Evolutionary conservation across 2,329 filamentous ascomycete species (phyloP), one percentile per base, ranked within the genome.

Genomic region (Aspergillus ustus): DNA sequence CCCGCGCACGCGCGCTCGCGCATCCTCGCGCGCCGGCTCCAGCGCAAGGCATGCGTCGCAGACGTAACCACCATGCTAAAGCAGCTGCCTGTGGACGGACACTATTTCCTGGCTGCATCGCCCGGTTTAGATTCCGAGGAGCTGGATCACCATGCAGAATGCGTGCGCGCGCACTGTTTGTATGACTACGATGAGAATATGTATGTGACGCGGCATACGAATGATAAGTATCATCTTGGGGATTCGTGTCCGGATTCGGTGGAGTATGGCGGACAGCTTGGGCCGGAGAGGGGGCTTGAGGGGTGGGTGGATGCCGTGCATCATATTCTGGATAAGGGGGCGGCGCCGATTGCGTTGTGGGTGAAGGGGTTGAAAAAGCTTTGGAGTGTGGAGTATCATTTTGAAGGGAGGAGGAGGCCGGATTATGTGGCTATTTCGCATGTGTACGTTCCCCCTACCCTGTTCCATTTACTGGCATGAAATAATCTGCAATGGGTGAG

Each of bases 341-440:
- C 55, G 3, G 58, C 64, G 11, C 64, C 64, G 7, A 60, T 66
- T 60, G 64, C 64, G 22, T 53, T 66, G 15, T 66, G 64, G 64
- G 15, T 31, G 13, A 63, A 63, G 40, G 62, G 59, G 11, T n/a
- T 8, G 11, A 52, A 49, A n/a, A 19, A 37, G 7, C 50, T 66
- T 13, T 64, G 55, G 56, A 64, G 62, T 13, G 52, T 56, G 5
- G 61, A 66, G 45, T 62, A 64, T 46, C 59, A 66, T 56, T 29
- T 62, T 6, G 19, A 29, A 3, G 62, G 56, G 19, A 29, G 40
- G 7, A 31, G 58, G 44, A 49, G 49, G 22, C 55, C 62, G 9
- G 31, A 45, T 11, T 65, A 58, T 58, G 64, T 68, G 37, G 66
- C 67, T 0, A 65, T 69, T 13, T 68, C 66, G 22, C 67, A 69